Evolutionary conservation across 352 stramenopile genomes (phyloP).

Genomic region (Globisporangium rhizosaccharum): DNA sequence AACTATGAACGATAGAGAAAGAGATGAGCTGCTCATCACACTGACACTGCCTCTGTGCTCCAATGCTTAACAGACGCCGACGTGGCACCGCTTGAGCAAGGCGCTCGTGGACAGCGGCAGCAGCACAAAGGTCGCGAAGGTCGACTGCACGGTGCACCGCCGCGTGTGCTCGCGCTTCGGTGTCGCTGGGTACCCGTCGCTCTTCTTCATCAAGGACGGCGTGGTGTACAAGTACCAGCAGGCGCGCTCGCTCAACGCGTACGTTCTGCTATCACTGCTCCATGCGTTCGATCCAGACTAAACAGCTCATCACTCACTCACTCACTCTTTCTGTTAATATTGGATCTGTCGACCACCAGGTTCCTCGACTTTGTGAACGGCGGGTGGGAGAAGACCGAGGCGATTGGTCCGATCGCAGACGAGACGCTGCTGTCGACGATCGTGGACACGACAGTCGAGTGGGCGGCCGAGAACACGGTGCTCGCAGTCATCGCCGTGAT

Average conservation of each 20-base stretch:
- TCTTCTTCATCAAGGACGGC: slow-evolving; percentile 72
- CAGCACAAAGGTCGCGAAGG: slow-evolving; percentile 52
- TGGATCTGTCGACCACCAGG: not conserved
- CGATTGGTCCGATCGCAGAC: slow-evolving; percentile 50
- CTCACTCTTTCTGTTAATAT: not conserved
- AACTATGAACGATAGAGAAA: not conserved
- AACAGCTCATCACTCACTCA: not conserved
- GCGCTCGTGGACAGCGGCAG: slow-evolving; percentile 56
- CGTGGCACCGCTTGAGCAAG: slow-evolving; percentile 76
- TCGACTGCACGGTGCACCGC: slow-evolving; percentile 71
- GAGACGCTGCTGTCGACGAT: slow-evolving; percentile 59
- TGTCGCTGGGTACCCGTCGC: slow-evolving; percentile 71
- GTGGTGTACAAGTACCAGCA: slow-evolving; percentile 78
- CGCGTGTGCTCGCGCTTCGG: slow-evolving; percentile 80
- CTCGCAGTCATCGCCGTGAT: slow-evolving; percentile 52
- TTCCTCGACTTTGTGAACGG: slow-evolving; percentile 61
- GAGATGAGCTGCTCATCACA: not conserved
- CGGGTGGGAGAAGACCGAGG: slow-evolving; percentile 47
- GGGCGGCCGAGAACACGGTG: slow-evolving; percentile 67
- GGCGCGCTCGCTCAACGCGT: slow-evolving; percentile 54
- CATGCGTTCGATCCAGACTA: not conserved
- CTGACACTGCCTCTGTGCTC: not conserved
- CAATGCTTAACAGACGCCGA: slow-evolving; percentile 22
- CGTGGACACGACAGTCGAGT: slow-evolving; percentile 58
- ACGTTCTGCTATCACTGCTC: not conserved